Evolutionary conservation across 441 rosid species (phyloP), one percentile per base, ranked within the genome.

Genomic region (Hura crepitans): DNA sequence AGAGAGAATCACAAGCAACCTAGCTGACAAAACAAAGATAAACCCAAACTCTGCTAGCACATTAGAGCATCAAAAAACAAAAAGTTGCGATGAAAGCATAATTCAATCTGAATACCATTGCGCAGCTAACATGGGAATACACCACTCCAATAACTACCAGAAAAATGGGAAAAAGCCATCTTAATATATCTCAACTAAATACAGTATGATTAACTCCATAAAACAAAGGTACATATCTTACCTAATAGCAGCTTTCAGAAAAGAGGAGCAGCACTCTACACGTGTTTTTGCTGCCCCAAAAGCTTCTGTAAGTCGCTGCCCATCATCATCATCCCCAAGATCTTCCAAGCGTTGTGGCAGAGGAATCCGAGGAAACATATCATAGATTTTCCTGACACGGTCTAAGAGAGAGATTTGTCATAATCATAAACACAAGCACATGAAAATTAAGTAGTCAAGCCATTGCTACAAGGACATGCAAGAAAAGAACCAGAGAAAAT

Each of bases 161-260:
- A 42, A 68, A 13, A 14, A 64, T 7, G 14, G 62, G 69, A 46
- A 53, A 28, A 42, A 22, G 1, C 63, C 18, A 46, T 5, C 33
- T 33, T 62, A 25, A 53, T 18, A 54, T 53, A 65, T 63, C 45
- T 61, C 47, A 28, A n/a, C 53, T 65, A 49, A 43, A 27, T 23
- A 46, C 6, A n/a, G 0, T 17, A 62, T 30, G 59, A 30, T 17
- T 46, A 55, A 33, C 55, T 62, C 11, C 35, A 70, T 54, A 22
- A 39, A 22, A 56, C 23, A 53, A 62, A 62, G n/a, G 54, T 14
- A 55, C 23, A 27, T 25, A 61, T 75, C 92, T 84, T 78, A 92
- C 98, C 75, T 95, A 53, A 92, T 81, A 71, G 99, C 95, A 79
- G 93, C 90, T 86, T 77, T 90, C 79, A 95, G 79, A 83, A 87